These are phyloP conservation scores for Niebla homalea DNA, from an alignment of 495 filamentous ascomycete genomes.

Conservation along the genomic window DNA sequence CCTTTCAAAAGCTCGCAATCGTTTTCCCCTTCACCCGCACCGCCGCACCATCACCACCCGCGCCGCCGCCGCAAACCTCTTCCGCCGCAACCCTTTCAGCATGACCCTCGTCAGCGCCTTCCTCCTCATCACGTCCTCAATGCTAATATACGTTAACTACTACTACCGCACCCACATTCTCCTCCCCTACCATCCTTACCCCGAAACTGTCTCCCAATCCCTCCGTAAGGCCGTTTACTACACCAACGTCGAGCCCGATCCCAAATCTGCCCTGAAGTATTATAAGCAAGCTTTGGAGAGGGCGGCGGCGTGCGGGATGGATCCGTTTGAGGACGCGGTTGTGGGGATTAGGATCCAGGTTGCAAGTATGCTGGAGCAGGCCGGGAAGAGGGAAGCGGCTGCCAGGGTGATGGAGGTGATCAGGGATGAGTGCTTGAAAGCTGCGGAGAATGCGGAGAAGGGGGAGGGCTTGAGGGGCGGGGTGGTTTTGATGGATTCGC, in stretches of 20 bases:
- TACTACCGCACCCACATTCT: slow-evolving; percentile 52
- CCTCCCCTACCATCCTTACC: slow-evolving; percentile 61
- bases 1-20: too few relatives aligned
- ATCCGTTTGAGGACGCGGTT: slow-evolving; percentile 80
- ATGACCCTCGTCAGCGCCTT: slow-evolving; percentile 19
- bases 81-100: slow-evolving; percentile 18
- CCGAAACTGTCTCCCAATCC: slow-evolving; percentile 61
- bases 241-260: slow-evolving; percentile 57
- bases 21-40: not conserved
- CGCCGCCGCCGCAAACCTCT: slow-evolving; percentile 12
- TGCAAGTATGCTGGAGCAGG: slow-evolving; percentile 63
- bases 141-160: slow-evolving; percentile 42
- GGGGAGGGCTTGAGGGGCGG: slow-evolving; percentile 21
- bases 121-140: slow-evolving; percentile 37
- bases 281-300: slow-evolving; percentile 63
- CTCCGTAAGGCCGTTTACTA: slow-evolving; percentile 82
- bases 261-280: slow-evolving; percentile 61
- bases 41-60: slow-evolving; percentile 8
- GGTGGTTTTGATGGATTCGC: slow-evolving; percentile 7
- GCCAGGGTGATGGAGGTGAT: slow-evolving; percentile 62
- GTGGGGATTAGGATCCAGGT: slow-evolving; percentile 78
- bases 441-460: slow-evolving; percentile 39
- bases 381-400: slow-evolving; percentile 48
- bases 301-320: slow-evolving; percentile 58
- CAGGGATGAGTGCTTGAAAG: slow-evolving; percentile 43